These are phyloP conservation scores for Penicillium digitatum DNA, from an alignment of 2,329 filamentous ascomycete genomes.

Conservation along the genomic window DNA sequence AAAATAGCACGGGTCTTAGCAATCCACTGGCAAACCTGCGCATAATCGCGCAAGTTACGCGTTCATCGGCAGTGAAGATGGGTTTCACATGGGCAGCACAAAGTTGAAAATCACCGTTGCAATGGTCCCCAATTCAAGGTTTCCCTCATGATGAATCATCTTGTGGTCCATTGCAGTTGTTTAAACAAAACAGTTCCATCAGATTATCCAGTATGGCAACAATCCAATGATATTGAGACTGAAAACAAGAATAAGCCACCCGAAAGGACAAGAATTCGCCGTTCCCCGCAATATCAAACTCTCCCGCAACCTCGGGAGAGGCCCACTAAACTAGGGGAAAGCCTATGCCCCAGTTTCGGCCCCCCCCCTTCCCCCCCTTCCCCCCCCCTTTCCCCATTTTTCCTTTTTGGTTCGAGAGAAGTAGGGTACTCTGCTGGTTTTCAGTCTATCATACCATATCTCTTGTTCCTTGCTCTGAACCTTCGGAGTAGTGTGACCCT, in stretches of 20 bases:
- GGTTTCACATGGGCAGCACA: not conserved
- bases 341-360: not conserved
- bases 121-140: not conserved
- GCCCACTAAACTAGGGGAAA: constrained; percentile 1
- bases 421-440: constrained; percentile 13
- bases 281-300: constrained; percentile 8
- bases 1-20: not conserved
- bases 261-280: not conserved
- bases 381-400: not conserved
- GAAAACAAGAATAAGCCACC: not conserved
- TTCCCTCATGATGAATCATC: not conserved
- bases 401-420: constrained; percentile 10
- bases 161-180: not conserved
- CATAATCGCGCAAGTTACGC: not conserved
- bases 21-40: not conserved
- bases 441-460: not conserved
- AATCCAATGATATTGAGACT: not conserved
- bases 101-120: not conserved
- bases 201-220: not conserved
- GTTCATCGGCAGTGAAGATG: not conserved
- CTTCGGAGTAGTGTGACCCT: constrained; percentile 4
- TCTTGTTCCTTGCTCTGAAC: not conserved
- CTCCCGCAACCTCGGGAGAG: not conserved
- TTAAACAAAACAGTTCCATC: not conserved
- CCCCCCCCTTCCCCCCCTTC: not conserved